Evolutionary conservation across 2,329 filamentous ascomycete species (phyloP).

Genomic region (Trichoderma harzianum): DNA sequence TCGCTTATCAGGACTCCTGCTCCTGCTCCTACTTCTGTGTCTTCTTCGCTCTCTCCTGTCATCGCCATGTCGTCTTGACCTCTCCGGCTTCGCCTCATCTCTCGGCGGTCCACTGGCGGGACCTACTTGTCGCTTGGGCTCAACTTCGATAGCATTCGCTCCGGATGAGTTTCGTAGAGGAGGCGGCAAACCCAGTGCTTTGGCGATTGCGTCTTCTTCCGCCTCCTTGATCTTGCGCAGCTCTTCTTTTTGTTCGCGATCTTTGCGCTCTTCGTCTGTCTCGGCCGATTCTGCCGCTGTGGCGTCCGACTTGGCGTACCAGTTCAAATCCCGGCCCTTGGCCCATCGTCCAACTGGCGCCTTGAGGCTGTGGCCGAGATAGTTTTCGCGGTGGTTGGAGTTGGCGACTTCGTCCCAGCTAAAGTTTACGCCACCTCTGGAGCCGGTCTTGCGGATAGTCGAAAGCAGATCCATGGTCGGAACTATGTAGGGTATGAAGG

Average conservation of each 20-base stretch:
- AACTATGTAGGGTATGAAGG: not conserved
- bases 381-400: slow-evolving; percentile 83
- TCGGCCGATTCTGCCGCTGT: slow-evolving; percentile 46
- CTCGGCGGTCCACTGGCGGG: slow-evolving; percentile 26
- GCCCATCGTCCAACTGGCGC: slow-evolving; percentile 92
- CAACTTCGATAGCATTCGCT: slow-evolving; percentile 67
- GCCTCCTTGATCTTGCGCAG: slow-evolving; percentile 80
- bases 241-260: slow-evolving; percentile 69
- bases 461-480: slow-evolving; percentile 82
- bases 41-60: slow-evolving; percentile 33
- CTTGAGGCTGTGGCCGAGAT: slow-evolving; percentile 86
- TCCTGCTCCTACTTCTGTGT: slow-evolving; percentile 32
- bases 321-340: slow-evolving; percentile 64
- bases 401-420: slow-evolving; percentile 92
- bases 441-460: slow-evolving; percentile 85
- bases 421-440: slow-evolving; percentile 91
- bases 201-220: slow-evolving; percentile 86
- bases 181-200: slow-evolving; percentile 75
- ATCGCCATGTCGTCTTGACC: slow-evolving; percentile 32
- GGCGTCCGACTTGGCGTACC: slow-evolving; percentile 58
- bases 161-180: slow-evolving; percentile 56
- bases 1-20: slow-evolving; percentile 32
- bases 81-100: slow-evolving; percentile 27
- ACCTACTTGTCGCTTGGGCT: slow-evolving; percentile 36
- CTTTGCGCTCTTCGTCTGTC: slow-evolving; percentile 56